Evolutionary conservation across 768 basidiomycete species (phyloP), one percentile per base, ranked within the genome.

Genomic region (Cyclocybe cylindracea): DNA sequence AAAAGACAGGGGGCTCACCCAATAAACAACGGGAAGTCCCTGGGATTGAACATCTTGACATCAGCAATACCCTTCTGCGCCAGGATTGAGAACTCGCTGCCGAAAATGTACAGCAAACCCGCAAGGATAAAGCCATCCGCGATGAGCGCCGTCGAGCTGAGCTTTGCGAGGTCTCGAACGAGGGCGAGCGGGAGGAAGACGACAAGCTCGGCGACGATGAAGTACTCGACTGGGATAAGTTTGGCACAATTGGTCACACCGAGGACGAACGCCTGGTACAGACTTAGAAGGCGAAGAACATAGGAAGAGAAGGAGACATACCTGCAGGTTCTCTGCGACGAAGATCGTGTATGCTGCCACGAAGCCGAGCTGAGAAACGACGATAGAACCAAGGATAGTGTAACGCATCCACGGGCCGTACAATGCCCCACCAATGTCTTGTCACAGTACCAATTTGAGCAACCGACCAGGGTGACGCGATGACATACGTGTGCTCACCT

Each of bases 381-480:
- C 78, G 63, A 99, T 96, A 11, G 93, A 94, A 3, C 75, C 76
- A 7, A 99, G 81, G 63, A 99, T 98, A 10, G 85, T 73, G 54
- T 89, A 85, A 40, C 97, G 86, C 91, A 99, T 92, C 86, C 87
- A 92, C 10, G 85, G 83, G 2, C 97, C 97, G 61, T 97, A 98
- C 7, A 99, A 72, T 0, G 79, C 69, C 1, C 97, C 97, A 29
- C 97, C 97, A 49, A 99, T 94, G 63, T 98, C 97, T 93, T 50
- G 9, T 14, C 40, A 37, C 18, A 10, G 31, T 1, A 24, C 11
- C 48, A 33, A 14, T 19, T 44, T 36, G 10, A 39, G 24, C 4
- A 13, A 44, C 36, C 32, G 10, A 16, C 36, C 33, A 16, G 35
- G 43, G 58, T 34, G 58, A 45, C 14, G 31, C 46, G 16, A 46